Evolutionary conservation across 148 eudicot species (phyloP).

Genomic region (Oxyria digyna): DNA sequence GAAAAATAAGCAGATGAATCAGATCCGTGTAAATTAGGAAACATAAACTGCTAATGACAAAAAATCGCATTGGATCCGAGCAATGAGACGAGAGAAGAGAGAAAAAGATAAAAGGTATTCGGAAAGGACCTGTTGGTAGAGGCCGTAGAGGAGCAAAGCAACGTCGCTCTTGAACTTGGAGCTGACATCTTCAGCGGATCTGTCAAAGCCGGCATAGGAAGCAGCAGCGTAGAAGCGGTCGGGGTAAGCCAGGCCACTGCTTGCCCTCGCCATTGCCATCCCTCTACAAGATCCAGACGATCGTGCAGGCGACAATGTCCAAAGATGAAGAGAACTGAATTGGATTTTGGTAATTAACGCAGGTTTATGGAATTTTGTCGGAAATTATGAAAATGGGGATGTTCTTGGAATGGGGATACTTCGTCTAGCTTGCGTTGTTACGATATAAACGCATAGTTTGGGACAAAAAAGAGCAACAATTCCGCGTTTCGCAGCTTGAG

Average conservation of each 20-base stretch:
- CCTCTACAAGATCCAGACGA: constrained; percentile 7
- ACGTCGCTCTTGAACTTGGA: constrained; percentile 71
- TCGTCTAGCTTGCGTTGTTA: too few relatives aligned
- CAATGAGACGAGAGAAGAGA: background rate
- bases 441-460: too few relatives aligned
- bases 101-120: background rate
- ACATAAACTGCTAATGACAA: background rate
- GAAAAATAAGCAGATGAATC: background rate
- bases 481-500: too few relatives aligned
- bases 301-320: background rate
- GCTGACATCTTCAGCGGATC: constrained; percentile 48
- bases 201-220: constrained; percentile 77
- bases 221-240: constrained; percentile 21
- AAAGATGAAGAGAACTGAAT: background rate
- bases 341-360: background rate
- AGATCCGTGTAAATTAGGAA: background rate
- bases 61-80: background rate
- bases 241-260: constrained; percentile 21
- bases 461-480: too few relatives aligned
- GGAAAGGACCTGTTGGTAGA: constrained; percentile 71
- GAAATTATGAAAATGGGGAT: too few relatives aligned
- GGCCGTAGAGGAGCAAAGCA: constrained; percentile 74
- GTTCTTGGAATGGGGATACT: too few relatives aligned
- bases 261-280: constrained; percentile 61
- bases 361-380: too few relatives aligned